Evolutionary conservation across 768 basidiomycete species (phyloP).

Genomic region (Pholiota conissans): DNA sequence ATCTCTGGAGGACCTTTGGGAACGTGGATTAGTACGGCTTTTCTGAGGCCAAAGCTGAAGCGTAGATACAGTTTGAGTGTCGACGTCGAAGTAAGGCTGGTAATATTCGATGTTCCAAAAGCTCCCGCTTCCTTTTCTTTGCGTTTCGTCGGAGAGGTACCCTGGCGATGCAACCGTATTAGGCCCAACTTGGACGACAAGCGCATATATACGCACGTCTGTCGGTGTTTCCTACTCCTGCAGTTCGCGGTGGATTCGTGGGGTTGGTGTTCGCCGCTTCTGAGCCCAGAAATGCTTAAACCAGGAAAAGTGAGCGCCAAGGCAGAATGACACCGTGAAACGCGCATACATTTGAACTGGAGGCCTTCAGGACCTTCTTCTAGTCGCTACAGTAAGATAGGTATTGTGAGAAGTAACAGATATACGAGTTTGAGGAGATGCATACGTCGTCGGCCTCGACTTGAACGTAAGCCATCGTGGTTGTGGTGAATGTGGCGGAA

Average conservation of each 20-base stretch:
- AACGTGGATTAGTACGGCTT: not conserved
- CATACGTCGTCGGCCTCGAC: constrained; percentile 72
- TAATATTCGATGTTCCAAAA: constrained; percentile 89
- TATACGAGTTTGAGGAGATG: not conserved
- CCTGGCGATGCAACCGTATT: constrained; percentile 37
- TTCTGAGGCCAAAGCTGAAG: not conserved
- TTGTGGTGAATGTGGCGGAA: constrained; percentile 12
- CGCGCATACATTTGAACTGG: constrained; percentile 65
- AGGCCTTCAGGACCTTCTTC: constrained; percentile 71
- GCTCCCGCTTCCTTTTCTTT: constrained; percentile 46
- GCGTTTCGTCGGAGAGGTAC: constrained; percentile 57
- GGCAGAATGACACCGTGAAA: not conserved
- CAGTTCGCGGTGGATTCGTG: constrained; percentile 26
- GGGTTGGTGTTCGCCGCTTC: constrained; percentile 31
- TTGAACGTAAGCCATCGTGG: constrained; percentile 67
- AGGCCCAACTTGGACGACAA: not conserved
- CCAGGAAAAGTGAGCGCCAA: constrained; percentile 2
- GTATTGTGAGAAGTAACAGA: not conserved
- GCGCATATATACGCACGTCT: constrained; percentile 38
- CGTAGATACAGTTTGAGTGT: constrained; percentile 63
- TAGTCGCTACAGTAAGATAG: constrained; percentile 37
- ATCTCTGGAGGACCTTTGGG: constrained; percentile 65
- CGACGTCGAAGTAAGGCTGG: constrained; percentile 86
- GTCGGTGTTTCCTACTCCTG: constrained; percentile 51
- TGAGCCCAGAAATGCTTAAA: constrained; percentile 57